These are phyloP conservation scores for Epichloe gansuensis DNA, from an alignment of 2,329 filamentous ascomycete species.

Conservation along the genomic window DNA sequence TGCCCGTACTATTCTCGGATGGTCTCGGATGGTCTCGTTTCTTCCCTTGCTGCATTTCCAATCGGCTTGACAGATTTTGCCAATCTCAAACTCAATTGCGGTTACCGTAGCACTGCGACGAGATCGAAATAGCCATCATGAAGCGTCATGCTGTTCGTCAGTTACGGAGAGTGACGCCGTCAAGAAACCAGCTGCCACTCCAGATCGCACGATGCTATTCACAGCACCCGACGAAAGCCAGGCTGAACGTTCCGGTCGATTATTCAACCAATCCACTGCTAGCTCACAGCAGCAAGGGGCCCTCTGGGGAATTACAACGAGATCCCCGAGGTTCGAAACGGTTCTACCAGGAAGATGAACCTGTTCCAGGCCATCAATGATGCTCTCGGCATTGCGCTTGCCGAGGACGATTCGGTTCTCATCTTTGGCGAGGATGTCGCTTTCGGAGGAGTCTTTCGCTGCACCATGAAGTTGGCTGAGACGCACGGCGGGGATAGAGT, in stretches of 20 bases:
- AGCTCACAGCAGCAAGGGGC: slow-evolving; percentile 58
- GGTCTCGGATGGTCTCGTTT: background rate
- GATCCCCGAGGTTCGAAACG: slow-evolving; percentile 56
- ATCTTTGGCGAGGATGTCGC: slow-evolving; percentile 96
- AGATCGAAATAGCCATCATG: slow-evolving; percentile 11
- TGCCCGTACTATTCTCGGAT: background rate
- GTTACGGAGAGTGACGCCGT: slow-evolving; percentile 16
- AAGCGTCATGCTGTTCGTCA: slow-evolving; percentile 21
- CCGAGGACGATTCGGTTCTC: slow-evolving; percentile 72
- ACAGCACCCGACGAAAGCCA: slow-evolving; percentile 45
- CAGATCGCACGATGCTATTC: slow-evolving; percentile 32
- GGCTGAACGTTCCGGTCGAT: slow-evolving; percentile 77
- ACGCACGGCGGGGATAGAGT: slow-evolving; percentile 81
- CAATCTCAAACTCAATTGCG: background rate
- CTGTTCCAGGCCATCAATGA: slow-evolving; percentile 91
- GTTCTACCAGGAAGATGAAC: slow-evolving; percentile 76
- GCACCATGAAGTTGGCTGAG: slow-evolving; percentile 79
- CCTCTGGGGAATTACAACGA: slow-evolving; percentile 55
- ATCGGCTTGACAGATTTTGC: background rate
- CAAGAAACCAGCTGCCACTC: slow-evolving; percentile 10
- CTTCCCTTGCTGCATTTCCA: background rate
- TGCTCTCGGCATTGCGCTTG: slow-evolving; percentile 70
- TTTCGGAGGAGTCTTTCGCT: slow-evolving; percentile 93
- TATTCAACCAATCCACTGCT: slow-evolving; percentile 74
- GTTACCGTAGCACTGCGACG: slow-evolving; percentile 6